Evolutionary conservation across 2,329 filamentous ascomycete species (phyloP).

Genomic region (Atkinsonella hypoxylon): DNA sequence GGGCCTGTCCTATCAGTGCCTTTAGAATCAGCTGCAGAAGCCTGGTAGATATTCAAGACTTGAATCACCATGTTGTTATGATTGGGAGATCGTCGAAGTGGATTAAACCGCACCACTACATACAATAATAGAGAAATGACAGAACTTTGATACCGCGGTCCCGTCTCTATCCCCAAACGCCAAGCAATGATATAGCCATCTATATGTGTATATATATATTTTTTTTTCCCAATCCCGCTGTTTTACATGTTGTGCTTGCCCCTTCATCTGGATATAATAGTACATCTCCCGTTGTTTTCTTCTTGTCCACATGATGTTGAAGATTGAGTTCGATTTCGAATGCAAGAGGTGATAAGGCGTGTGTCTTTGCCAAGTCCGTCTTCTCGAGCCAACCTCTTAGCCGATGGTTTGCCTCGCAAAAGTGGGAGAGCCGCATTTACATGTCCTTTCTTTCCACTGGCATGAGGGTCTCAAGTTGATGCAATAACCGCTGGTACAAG

Average conservation of each 20-base stretch:
- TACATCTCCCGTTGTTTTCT: neutral
- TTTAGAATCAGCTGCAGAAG: too few relatives aligned
- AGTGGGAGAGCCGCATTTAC: conserved; percentile 7
- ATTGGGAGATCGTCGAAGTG: neutral
- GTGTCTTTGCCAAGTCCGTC: neutral
- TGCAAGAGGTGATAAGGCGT: neutral
- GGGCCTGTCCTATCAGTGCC: too few relatives aligned
- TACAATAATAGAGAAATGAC: neutral
- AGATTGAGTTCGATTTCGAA: neutral
- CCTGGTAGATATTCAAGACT: neutral
- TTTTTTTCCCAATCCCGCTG: neutral
- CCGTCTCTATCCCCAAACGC: conserved; percentile 1
- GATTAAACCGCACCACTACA: neutral
- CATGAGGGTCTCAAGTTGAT: conserved; percentile 51
- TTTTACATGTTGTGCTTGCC: neutral
- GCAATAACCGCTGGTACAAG: conserved; percentile 78
- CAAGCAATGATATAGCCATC: conserved; percentile 2
- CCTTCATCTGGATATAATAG: neutral
- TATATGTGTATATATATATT: neutral
- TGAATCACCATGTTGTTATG: neutral
- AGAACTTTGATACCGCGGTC: neutral
- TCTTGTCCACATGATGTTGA: neutral
- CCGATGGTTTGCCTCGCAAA: neutral
- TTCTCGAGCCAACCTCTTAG: neutral
- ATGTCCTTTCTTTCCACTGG: conserved; percentile 19